Conservation (phyloP, 2,329 filamentous ascomycete species). For the Colletotrichum falcatum region DNA sequence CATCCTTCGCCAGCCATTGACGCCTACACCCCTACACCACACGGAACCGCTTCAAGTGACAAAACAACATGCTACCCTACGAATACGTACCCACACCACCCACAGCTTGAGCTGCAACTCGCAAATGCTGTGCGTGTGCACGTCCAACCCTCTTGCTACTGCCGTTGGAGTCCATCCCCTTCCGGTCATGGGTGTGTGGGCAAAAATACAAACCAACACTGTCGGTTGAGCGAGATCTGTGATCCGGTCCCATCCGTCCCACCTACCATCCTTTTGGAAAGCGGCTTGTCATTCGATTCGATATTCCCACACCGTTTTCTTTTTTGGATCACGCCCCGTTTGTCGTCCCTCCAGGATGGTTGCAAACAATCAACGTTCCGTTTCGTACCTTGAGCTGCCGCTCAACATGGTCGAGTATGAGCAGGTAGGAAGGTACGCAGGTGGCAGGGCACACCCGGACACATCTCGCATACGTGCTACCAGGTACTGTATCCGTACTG, state of each 20-base stretch:
- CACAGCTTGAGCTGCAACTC: conserved; percentile 12
- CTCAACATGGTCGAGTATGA: conserved; percentile 2
- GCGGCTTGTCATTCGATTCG: conserved; percentile 35
- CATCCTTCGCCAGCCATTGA: conserved; percentile 7
- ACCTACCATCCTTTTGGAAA: conserved; percentile 37
- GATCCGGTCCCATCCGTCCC: conserved; percentile 38
- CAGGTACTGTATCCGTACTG: too few relatives aligned
- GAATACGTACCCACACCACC: conserved; percentile 24
- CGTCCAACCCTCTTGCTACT: conserved; percentile 5
- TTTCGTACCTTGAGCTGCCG: conserved; percentile 37
- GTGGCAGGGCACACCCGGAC: conserved; percentile 18
- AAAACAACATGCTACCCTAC: not conserved
- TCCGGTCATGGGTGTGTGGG: conserved; percentile 17
- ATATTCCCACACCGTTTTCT: conserved; percentile 13
- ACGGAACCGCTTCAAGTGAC: not conserved
- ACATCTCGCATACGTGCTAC: not conserved
- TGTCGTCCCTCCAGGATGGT: conserved; percentile 21
- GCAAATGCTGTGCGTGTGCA: conserved; percentile 7
- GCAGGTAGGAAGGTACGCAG: conserved; percentile 1
- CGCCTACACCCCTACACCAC: conserved; percentile 5
- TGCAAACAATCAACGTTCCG: conserved; percentile 42
- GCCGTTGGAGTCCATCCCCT: conserved; percentile 19
- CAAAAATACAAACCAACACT: conserved; percentile 36
- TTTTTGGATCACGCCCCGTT: conserved; percentile 11
- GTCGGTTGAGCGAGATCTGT: conserved; percentile 37